Conservation (phyloP, 1,284 basidiomycete species). For the Trametes versicolor region DNA sequence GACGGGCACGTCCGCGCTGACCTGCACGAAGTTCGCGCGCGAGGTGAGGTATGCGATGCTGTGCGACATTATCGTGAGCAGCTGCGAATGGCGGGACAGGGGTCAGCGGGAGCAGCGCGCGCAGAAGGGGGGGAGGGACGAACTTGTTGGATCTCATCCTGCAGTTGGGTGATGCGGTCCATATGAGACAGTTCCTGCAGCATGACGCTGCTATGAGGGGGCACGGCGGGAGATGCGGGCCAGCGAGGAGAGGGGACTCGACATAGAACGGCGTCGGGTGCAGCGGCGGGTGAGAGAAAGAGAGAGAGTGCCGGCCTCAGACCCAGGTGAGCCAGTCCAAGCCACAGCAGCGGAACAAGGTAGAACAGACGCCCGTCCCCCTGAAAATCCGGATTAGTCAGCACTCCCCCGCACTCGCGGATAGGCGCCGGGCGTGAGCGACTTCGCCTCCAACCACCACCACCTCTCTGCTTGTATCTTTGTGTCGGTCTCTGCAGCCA, state of each 20-base stretch:
- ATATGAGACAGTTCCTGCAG: conserved; percentile 88
- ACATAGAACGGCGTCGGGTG: conserved; percentile 21
- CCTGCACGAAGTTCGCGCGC: conserved; percentile 76
- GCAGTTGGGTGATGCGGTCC: conserved; percentile 89
- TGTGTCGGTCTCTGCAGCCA: conserved; percentile 40
- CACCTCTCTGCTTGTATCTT: neutral
- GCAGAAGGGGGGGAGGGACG: conserved; percentile 29
- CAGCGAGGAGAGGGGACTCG: conserved; percentile 15
- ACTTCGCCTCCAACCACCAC: conserved; percentile 29
- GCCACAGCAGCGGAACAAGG: conserved; percentile 4
- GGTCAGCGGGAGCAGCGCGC: neutral
- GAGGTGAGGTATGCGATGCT: conserved; percentile 79
- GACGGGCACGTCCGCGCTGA: conserved; percentile 76
- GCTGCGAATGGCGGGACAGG: conserved; percentile 52
- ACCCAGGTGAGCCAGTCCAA: conserved; percentile 1
- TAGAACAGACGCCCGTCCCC: conserved; percentile 11
- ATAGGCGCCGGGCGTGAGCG: conserved; percentile 9
- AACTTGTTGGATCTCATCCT: conserved; percentile 88
- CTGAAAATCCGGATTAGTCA: conserved; percentile 25
- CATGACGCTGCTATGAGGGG: conserved; percentile 64
- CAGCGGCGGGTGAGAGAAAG: neutral
- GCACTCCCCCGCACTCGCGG: conserved; percentile 7
- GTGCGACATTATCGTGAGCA: conserved; percentile 85
- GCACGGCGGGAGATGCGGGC: conserved; percentile 11
- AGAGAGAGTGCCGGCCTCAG: neutral